Evolutionary conservation across 108 stramenopile genomes (phyloP), one percentile per base, ranked within the genome.

Genomic region (Discostella pseudostelligera): DNA sequence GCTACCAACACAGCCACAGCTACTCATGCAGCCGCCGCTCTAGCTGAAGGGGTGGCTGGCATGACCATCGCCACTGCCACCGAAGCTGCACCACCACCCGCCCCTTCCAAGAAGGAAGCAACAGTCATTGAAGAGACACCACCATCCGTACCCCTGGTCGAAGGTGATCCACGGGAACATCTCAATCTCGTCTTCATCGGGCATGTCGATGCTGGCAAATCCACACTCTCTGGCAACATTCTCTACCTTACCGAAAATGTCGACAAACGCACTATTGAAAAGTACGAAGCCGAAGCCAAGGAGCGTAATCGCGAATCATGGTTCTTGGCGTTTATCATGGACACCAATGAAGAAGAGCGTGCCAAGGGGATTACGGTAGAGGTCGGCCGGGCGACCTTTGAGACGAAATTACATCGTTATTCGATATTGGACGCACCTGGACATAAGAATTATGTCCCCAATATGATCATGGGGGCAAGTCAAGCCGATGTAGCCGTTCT

Each of bases 291-390:
- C 54, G 99, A 99, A 76, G 99, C 99, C 32, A 99, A 99, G 84
- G 92, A 97, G 39, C 81, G 87, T n/a, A 99, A 99, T 80, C 93
- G 99, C 44, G 99, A 99, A 72, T 96, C 95, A 9, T 99, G 99
- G 99, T 99, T 98, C 81, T 62, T 99, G 61, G 99, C 99, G 0
- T 99, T 96, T 79, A 98, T 99, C 70, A 98, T 99, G 97, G 99
- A 99, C 81, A 98, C 97, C 26, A 95, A 96, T 69, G 99, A 99
- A 71, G 97, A 98, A 66, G 99, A 99, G 69, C 87, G 99, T 55
- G 98, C 96, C 49, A 99, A 99, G 82, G 99, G 99, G 35, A 99
- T 96, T 79, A 99, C 99, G 7, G 98, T 99, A 0, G 99, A 99
- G 69, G 98, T 99, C 11, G 99, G 99, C 17, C 84, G 97, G 32